phyloP scores from a whole-genome alignment of 352 stramenopile species.

The Phytophthora litchii region DNA sequence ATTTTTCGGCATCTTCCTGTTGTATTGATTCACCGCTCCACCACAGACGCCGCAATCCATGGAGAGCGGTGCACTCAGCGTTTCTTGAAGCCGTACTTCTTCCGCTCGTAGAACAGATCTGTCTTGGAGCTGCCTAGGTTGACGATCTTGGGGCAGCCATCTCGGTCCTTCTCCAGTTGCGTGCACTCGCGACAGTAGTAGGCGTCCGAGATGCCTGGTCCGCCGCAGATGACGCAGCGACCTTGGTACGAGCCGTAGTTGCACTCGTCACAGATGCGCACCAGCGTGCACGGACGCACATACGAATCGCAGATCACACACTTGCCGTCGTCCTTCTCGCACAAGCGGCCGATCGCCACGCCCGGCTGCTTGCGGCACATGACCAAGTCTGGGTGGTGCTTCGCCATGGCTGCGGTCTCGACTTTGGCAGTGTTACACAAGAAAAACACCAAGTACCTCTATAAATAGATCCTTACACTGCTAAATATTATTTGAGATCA shows the following conservation, averaged over 20 bases:
- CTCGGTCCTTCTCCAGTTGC: conserved; percentile 95
- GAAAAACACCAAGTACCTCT: not conserved
- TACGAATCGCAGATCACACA: conserved; percentile 99
- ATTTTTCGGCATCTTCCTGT: conserved; percentile 8
- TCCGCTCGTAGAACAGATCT: conserved; percentile 99
- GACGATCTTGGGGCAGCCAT: conserved; percentile 99
- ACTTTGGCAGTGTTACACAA: conserved; percentile 11
- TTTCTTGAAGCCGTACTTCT: conserved; percentile 97
- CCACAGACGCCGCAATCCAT: conserved; percentile 18
- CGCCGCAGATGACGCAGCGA: conserved; percentile 98
- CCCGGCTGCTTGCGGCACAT: conserved; percentile 99
- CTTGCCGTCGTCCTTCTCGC: conserved; percentile 99
- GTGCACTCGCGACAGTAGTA: conserved; percentile 99
- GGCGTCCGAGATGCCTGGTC: conserved; percentile 97
- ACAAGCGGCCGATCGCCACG: conserved; percentile 96
- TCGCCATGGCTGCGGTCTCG: conserved; percentile 95
- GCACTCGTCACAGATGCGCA: conserved; percentile 99
- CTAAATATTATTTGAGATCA: not conserved
- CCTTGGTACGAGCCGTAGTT: conserved; percentile 98
- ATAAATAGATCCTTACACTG: not conserved
- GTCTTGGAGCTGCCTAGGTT: conserved; percentile 96
- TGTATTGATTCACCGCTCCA: conserved; percentile 30
- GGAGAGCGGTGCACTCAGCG: conserved; percentile 51
- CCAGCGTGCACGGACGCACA: conserved; percentile 96
- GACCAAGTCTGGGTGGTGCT: conserved; percentile 99